phyloP scores from a whole-genome alignment of 805 yeast species.

The Yarrowia alimentaria region DNA sequence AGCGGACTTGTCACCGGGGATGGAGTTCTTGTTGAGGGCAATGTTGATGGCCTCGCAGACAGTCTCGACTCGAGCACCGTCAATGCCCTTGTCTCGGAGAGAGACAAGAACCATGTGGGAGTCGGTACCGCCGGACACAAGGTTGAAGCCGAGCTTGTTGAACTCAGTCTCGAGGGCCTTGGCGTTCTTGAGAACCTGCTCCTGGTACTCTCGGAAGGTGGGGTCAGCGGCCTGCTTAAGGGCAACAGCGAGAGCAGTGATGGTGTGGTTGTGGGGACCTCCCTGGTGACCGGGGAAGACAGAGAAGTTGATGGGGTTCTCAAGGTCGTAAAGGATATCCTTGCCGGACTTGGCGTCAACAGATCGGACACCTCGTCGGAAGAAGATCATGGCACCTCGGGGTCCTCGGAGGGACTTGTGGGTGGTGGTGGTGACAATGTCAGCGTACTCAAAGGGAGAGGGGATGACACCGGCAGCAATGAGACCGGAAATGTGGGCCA shows the following conservation, averaged over 20 bases:
- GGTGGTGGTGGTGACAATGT: constrained; percentile 96
- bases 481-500: constrained; percentile 98
- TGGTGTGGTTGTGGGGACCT: constrained; percentile 99
- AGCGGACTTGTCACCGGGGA: constrained; percentile 97
- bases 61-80: constrained; percentile 96
- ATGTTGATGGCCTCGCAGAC: constrained; percentile 92
- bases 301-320: constrained; percentile 92
- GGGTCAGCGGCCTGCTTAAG: constrained; percentile 89
- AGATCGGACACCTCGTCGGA: constrained; percentile 91
- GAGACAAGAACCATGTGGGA: constrained; percentile 93
- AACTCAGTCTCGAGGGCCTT: constrained; percentile 75
- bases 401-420: constrained; percentile 99
- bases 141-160: constrained; percentile 66
- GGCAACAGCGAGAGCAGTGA: constrained; percentile 95
- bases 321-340: constrained; percentile 86
- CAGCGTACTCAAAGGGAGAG: constrained; percentile 95
- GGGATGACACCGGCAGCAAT: constrained; percentile 94
- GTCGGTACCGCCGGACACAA: constrained; percentile 95
- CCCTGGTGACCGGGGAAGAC: constrained; percentile 99
- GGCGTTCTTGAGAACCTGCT: constrained; percentile 85
- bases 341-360: constrained; percentile 87
- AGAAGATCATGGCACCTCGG: constrained; percentile 99
- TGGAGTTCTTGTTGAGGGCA: constrained; percentile 95
- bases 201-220: constrained; percentile 87
- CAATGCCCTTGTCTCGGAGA: constrained; percentile 84